Conservation (phyloP, 352 stramenopile genomes). For the Pythium dissimile region DNA sequence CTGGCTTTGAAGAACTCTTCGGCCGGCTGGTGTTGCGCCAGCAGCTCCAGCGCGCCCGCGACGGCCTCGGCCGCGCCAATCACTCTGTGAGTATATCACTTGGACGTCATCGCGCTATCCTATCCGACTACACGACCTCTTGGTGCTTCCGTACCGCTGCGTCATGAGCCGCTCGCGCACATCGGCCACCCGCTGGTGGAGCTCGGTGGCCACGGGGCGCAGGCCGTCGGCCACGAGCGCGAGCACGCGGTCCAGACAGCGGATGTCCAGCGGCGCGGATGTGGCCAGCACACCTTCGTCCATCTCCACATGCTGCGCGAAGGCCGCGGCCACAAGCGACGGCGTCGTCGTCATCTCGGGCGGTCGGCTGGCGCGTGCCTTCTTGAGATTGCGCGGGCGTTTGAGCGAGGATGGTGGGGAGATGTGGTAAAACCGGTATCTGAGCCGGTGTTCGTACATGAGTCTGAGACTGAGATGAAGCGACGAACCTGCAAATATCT, state of each 20-base stretch:
- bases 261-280: constrained; percentile 45
- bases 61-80: constrained; percentile 49
- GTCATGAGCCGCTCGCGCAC: constrained; percentile 48
- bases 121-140: neutral
- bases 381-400: neutral
- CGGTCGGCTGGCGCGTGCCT: constrained; percentile 1
- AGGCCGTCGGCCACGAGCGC: constrained; percentile 46
- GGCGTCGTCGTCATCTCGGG: neutral
- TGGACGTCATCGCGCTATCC: neutral
- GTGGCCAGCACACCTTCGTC: constrained; percentile 65
- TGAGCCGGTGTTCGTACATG: no score
- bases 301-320: constrained; percentile 62
- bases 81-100: constrained; percentile 24
- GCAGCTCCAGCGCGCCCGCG: constrained; percentile 36
- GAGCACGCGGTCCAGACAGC: constrained; percentile 45
- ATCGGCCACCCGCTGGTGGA: constrained; percentile 40
- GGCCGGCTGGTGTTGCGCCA: constrained; percentile 38
- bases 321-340: constrained; percentile 16
- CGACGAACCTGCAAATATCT: no score
- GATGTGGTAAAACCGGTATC: neutral
- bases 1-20: constrained; percentile 60
- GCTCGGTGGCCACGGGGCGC: constrained; percentile 21
- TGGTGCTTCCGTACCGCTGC: constrained; percentile 41
- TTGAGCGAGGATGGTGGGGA: neutral
- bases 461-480: no score